These are phyloP conservation scores for Russula foetens DNA, from an alignment of 768 basidiomycete genomes.

Conservation along the genomic window DNA sequence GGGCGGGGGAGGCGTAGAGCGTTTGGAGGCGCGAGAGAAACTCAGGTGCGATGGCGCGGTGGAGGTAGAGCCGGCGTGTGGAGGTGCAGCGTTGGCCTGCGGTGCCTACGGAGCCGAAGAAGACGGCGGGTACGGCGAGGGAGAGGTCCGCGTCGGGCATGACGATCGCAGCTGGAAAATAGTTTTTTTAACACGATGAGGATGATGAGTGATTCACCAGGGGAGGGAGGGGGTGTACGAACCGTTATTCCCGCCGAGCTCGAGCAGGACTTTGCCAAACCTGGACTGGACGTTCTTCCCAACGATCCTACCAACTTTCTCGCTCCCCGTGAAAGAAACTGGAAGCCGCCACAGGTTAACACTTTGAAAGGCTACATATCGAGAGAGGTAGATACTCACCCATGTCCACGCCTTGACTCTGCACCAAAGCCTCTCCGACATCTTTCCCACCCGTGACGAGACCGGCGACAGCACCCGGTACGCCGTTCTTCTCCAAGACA, in stretches of 20 bases:
- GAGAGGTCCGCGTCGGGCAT: constrained; percentile 90
- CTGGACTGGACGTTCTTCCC: constrained; percentile 79
- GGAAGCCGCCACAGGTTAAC: neutral
- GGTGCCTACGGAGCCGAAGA: constrained; percentile 90
- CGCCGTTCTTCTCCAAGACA: constrained; percentile 73
- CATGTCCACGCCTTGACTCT: constrained; percentile 67
- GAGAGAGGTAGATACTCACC: constrained; percentile 36
- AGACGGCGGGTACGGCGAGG: constrained; percentile 83
- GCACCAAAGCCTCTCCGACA: constrained; percentile 70
- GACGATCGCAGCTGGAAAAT: constrained; percentile 86
- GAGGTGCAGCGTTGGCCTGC: constrained; percentile 78
- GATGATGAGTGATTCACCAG: no score
- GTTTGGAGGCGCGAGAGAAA: constrained; percentile 70
- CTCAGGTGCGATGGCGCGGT: constrained; percentile 63
- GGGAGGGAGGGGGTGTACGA: constrained; percentile 22
- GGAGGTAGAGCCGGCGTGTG: constrained; percentile 84
- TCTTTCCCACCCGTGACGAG: constrained; percentile 81
- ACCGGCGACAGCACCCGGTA: constrained; percentile 78
- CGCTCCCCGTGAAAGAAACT: constrained; percentile 97
- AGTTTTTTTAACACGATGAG: no score
- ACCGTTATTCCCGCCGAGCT: constrained; percentile 96
- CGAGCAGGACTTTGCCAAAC: constrained; percentile 86
- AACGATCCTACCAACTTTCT: constrained; percentile 79
- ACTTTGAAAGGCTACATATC: neutral
- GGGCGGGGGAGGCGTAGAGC: constrained; percentile 56